Base-by-base conservation (phyloP, 228 moss, liverwort and hornwort species). In the Sphagnum magellanicum region DNA sequence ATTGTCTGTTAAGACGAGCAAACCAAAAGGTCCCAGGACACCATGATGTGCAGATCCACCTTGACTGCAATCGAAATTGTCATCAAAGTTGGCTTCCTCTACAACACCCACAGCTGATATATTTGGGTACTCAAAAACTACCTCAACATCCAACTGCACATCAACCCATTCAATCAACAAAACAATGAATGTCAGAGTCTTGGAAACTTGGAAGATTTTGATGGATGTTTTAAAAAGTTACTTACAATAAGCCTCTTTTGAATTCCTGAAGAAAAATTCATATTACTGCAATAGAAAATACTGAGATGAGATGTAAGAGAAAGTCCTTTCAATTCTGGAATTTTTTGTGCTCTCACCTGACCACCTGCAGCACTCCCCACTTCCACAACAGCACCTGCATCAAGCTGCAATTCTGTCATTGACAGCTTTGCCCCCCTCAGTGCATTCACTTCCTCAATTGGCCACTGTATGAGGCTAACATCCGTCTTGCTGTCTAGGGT, bases 141-240 rank as follows among this genome's bases (percentile, higher is more conserved):
- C 75, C 67, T 82, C 83, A 6, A 97, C 71, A n/a, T 97, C 93
- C 83, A 91, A 75, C 93, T 97, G 90, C 81, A 66, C 32, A 50
- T 4, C 14, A 32, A 32, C 32, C 32, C 32, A 32, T 32, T 32
- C 32, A 32, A 32, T 32, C 32, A 32, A 32, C 32, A 32, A 32
- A 32, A 32, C 32, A 32, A 32, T 32, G 32, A 32, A 1, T 32
- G 32, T 32, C 32, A 32, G 32, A 32, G 32, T 32, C 32, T 32
- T 32, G 32, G 32, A 32, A 32, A 32, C 32, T 32, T 32, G 32
- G 32, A 32, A 32, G 32, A 32, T 32, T 32, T 32, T 32, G 32
- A 32, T 32, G 32, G 32, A 32, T 32, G 32, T 32, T 32, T 32
- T 32, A 32, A 32, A 32, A 32, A 32, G 32, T 32, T 32, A 32